Conservation (phyloP, 441 rosid species). For the Gossypium lobatum region DNA sequence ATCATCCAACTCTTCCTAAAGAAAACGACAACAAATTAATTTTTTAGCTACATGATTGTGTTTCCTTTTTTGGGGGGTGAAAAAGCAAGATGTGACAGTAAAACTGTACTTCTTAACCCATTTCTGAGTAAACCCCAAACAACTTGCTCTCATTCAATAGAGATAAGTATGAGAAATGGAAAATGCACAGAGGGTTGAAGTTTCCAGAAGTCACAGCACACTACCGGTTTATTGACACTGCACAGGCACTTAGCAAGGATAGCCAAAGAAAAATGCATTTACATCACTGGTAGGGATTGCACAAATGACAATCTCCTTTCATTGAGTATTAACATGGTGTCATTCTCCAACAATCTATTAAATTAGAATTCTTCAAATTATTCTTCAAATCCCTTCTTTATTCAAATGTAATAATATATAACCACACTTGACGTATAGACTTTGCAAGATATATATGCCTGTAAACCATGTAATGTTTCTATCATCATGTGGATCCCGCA, state of each 20-base stretch:
- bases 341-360: neutral
- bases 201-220: neutral
- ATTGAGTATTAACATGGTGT: neutral
- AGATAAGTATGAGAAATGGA: neutral
- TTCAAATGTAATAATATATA: neutral
- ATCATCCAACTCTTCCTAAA: slow-evolving; percentile 97
- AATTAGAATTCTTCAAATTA: neutral
- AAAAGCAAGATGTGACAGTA: neutral
- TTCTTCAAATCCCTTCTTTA: neutral
- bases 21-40: slow-evolving; percentile 15
- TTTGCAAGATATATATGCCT: neutral
- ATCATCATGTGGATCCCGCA: neutral
- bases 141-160: neutral
- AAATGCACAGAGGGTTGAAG: neutral
- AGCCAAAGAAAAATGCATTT: neutral
- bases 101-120: neutral
- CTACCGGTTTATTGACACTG: neutral
- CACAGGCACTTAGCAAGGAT: neutral
- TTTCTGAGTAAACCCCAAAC: slow-evolving; percentile 2
- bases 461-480: slow-evolving; percentile 3
- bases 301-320: neutral
- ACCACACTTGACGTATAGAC: neutral
- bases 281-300: neutral
- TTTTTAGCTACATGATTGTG: neutral
- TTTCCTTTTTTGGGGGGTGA: neutral